phyloP scores from a whole-genome alignment of 768 basidiomycete species.

The Mycena leptocephala region DNA sequence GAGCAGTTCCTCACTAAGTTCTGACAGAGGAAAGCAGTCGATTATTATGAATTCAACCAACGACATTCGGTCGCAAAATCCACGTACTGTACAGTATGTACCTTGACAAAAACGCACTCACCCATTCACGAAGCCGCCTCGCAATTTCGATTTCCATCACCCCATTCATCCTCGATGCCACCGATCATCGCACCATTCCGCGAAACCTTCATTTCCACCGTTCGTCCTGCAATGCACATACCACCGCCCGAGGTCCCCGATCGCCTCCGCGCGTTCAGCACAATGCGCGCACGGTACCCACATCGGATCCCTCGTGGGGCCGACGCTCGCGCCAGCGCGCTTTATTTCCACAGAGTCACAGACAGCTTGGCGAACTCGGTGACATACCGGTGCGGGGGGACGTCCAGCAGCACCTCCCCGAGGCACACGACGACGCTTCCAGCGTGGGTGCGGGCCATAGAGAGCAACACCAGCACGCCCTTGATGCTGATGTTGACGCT shows the following conservation, averaged over 20 bases:
- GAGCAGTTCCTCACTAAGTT: too few relatives aligned
- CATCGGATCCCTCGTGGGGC: background rate
- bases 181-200: background rate
- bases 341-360: background rate
- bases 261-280: background rate
- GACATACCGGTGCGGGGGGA: background rate
- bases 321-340: background rate
- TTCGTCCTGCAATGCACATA: background rate
- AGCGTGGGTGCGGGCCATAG: background rate
- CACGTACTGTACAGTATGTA: too few relatives aligned
- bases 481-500: background rate
- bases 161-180: background rate
- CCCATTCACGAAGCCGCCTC: too few relatives aligned
- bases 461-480: background rate
- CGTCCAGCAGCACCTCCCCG: background rate
- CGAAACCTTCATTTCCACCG: background rate
- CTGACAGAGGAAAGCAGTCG: too few relatives aligned
- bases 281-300: background rate
- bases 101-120: too few relatives aligned
- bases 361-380: background rate
- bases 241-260: background rate
- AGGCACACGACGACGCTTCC: background rate
- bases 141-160: background rate
- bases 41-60: too few relatives aligned
- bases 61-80: too few relatives aligned